These are phyloP conservation scores for Apiosordaria backusii DNA, from an alignment of 495 filamentous ascomycete species.

Conservation along the genomic window DNA sequence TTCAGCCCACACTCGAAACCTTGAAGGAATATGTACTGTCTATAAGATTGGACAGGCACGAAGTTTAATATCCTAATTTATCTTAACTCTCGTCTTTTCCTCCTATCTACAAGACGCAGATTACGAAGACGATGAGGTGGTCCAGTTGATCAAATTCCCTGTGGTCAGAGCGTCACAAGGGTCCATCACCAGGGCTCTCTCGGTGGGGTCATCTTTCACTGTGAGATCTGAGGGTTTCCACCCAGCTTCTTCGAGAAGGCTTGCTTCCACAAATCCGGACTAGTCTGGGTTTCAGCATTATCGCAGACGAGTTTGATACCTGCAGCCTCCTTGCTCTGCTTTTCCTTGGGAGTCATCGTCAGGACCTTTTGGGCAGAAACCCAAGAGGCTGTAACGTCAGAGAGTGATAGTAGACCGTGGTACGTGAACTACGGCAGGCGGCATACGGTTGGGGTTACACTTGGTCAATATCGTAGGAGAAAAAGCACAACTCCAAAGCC, in stretches of 20 bases:
- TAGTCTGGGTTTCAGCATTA: conserved; percentile 10
- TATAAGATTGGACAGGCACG: background rate
- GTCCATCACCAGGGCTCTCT: conserved; percentile 3
- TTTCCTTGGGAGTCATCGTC: background rate
- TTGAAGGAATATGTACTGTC: background rate
- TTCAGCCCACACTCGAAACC: background rate
- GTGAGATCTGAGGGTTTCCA: background rate
- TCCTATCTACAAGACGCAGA: background rate
- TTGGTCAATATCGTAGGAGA: background rate
- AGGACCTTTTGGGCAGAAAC: background rate
- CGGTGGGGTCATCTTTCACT: background rate
- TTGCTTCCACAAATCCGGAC: background rate
- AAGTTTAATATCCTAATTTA: background rate
- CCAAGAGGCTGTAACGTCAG: background rate
- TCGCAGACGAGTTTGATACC: conserved; percentile 1
- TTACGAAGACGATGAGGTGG: too few relatives aligned
- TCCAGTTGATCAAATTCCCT: conserved; percentile 5
- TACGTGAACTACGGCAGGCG: background rate
- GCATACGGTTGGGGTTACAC: background rate
- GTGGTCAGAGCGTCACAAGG: conserved; percentile 5
- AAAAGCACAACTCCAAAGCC: background rate
- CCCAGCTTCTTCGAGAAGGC: background rate
- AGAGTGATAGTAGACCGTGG: background rate
- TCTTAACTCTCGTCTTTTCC: background rate
- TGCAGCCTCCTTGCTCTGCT: background rate